These are phyloP conservation scores for Scheffersomyces stipitis DNA, from an alignment of 805 yeast genomes.

Conservation along the genomic window DNA sequence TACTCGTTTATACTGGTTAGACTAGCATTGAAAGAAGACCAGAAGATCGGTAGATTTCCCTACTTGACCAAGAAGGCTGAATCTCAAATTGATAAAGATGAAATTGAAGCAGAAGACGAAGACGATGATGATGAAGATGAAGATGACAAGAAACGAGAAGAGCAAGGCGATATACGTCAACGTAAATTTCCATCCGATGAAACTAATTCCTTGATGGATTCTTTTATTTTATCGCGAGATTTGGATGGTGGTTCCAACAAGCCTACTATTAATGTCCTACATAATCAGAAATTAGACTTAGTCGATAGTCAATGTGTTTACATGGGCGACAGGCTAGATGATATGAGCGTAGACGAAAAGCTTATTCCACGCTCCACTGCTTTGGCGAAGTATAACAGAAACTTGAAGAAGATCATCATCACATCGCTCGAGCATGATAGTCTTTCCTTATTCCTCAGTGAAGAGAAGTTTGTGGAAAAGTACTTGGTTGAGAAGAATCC, in stretches of 20 bases:
- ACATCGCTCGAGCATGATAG: constrained; percentile 20
- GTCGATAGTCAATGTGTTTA: constrained; percentile 13
- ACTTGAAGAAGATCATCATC: constrained; percentile 23
- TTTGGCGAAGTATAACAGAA: constrained; percentile 21
- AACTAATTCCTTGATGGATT: constrained; percentile 28
- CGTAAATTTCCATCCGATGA: constrained; percentile 6
- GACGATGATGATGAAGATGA: constrained; percentile 1
- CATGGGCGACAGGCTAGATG: constrained; percentile 11
- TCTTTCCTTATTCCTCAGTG: constrained; percentile 19
- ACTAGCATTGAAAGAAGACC: constrained; percentile 77
- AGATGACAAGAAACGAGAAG: constrained; percentile 1
- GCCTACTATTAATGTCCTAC: constrained; percentile 4
- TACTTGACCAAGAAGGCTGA: constrained; percentile 12
- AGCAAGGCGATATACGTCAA: neutral
- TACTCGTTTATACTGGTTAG: constrained; percentile 51
- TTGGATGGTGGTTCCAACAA: constrained; percentile 14
- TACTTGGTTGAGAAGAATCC: constrained; percentile 13
- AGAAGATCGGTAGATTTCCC: constrained; percentile 56
- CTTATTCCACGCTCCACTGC: constrained; percentile 33
- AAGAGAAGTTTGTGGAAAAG: constrained; percentile 24
- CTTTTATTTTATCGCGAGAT: constrained; percentile 25
- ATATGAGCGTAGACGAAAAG: constrained; percentile 9
- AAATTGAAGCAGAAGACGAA: too few relatives aligned
- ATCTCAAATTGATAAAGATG: constrained; percentile 7
- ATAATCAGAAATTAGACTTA: constrained; percentile 17